Base-by-base conservation (phyloP, 1,284 basidiomycete species). In the Cystobasidium slooffiae region DNA sequence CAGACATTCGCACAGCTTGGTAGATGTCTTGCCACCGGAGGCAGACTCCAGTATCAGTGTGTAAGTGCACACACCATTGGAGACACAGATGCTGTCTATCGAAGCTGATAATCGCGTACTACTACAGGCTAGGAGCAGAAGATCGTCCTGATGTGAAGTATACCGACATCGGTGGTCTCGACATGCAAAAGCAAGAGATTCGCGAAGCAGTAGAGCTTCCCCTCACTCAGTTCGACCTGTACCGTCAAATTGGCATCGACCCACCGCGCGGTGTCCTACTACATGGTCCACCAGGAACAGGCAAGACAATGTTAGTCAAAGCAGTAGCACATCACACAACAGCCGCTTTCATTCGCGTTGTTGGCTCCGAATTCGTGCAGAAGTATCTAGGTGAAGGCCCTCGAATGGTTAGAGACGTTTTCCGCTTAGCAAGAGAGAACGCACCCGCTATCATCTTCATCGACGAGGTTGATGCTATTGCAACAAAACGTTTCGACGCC, bases 171-270 rank as follows among this genome's bases (percentile, higher is more conserved):
- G 97, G 97, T 81, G 97, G 97, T 67, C 91, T 99, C 90, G 97
- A 99, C 83, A 84, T 89, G 31, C 97, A 99, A 86, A 99, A 99
- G 85, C 97, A 99, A 84, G 97, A 99, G 85, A 99, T 99, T 78
- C 86, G 96, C 76, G 97, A 99, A 84, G 97, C 97, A 1, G 97
- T 99, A 52, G 97, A 99, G 84, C 86, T 99, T 44, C 97, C 97
- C n/a, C 86, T 99, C 74, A 94, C 92, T 7, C 92, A 99, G 84
- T 97, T 97, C 83, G 96, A 99, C 82, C 85, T 99, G 53, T 99
- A 99, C 87, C 92, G 93, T 85, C 98, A 99, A 86, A 99, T 99
- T 81, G 97, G 97, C 80, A 99, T 99, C 78, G 97, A 99, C 85
- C 97, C 97, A 31, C 97, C 94, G 59, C 88, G 94, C 53, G 94